Evolutionary conservation across 2,329 filamentous ascomycete genomes (phyloP), one percentile per base, ranked within the genome.

Genomic region (Colletotrichum gigasporum): DNA sequence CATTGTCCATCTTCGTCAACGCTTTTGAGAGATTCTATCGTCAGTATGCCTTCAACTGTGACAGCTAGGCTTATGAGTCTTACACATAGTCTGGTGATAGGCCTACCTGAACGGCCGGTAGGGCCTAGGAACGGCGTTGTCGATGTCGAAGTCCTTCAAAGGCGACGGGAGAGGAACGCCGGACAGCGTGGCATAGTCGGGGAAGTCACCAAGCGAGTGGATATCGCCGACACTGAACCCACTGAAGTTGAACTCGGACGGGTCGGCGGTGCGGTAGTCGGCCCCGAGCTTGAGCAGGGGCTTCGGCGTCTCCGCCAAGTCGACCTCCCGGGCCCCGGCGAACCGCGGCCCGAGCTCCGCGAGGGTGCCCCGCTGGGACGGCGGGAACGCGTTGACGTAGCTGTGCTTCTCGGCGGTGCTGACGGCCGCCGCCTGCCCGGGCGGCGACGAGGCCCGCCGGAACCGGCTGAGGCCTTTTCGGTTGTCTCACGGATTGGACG

Each of bases 71-170:
- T 2, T 4, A 26, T 26, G 14, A 35, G 45, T 83, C 90, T 70
- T 85, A 95, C 92, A 92, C 93, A 97, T 96, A 0, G 93, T 96
- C 73, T 97, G 93, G 73, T 96, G 92, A 72, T 96, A 97, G 0
- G 84, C 81, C 93, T 93, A 96, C 70, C 93, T 78, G 42, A 96
- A 91, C 0, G 93, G 93, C 39, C 93, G 84, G 73, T 94, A 96
- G 0, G 93, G 93, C 61, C 93, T 83, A 2, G 93, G 86, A 9
- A 84, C 71, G 1, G 93, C 92, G 67, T 82, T 91, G 12, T 83
- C 78, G 57, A 94, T 88, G 67, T 92, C 81, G 72, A 96, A 96
- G 4, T 85, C 80, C 1, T 74, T 70, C 59, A 91, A 89, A 0
- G 90, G 82, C 8, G 80, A 68, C 0, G 93, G 93, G 47, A 91